phyloP scores from a whole-genome alignment of 2,329 filamentous ascomycete genomes.

The Sordariomycetes sp. region DNA sequence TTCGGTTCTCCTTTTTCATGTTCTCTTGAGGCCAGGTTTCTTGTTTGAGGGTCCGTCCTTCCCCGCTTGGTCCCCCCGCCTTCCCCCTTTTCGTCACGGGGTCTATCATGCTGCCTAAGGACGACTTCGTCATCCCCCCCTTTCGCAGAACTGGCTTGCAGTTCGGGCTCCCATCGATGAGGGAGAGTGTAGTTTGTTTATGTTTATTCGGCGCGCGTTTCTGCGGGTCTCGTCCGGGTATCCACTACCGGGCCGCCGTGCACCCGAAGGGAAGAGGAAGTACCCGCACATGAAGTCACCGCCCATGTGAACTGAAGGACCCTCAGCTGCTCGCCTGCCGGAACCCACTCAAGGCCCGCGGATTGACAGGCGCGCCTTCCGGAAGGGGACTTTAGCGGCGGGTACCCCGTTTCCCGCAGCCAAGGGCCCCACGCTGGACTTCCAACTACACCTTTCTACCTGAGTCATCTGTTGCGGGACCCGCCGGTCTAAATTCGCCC shows the following conservation, averaged over 20 bases:
- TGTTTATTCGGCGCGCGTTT: neutral
- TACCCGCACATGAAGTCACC: neutral
- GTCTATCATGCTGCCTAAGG: neutral
- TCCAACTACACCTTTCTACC: neutral
- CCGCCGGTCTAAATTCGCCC: conserved; percentile 5
- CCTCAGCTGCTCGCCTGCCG: neutral
- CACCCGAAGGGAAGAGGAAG: neutral
- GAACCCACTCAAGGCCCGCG: neutral
- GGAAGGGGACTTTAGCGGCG: neutral
- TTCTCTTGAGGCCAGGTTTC: neutral
- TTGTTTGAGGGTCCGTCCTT: neutral
- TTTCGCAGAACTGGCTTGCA: neutral
- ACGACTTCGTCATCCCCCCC: neutral
- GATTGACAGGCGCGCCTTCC: neutral
- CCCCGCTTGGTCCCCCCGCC: neutral
- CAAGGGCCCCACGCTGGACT: neutral
- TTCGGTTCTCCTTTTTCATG: neutral
- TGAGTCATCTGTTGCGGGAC: conserved; percentile 1
- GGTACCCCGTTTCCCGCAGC: neutral
- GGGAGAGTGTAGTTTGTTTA: too few relatives aligned
- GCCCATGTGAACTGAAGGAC: neutral
- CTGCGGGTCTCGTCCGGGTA: neutral
- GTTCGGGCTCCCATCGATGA: too few relatives aligned
- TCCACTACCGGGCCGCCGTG: neutral
- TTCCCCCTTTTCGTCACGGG: neutral